A percentile compares a stretch with the other conserved stretches of the same genome.
These are phyloP conservation scores for Corniculantispora saksenae DNA, from an alignment of 2,329 filamentous ascomycete species.

Conservation along the genomic window DNA sequence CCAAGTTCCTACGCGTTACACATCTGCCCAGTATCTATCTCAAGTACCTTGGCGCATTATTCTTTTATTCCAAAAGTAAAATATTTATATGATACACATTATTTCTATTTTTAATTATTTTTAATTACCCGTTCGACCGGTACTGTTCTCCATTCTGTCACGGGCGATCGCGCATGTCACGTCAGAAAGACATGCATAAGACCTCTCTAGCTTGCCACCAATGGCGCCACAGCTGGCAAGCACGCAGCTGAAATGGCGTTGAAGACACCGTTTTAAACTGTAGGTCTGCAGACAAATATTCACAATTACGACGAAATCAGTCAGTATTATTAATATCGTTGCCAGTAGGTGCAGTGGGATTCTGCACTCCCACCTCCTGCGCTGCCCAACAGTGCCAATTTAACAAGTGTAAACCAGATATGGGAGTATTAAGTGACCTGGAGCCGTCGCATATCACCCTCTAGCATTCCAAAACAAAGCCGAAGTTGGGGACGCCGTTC, in stretches of 20 bases:
- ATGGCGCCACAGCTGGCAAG: neutral
- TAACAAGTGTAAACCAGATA: no score
- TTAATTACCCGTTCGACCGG: neutral
- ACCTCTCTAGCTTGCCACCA: neutral
- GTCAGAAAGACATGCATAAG: neutral
- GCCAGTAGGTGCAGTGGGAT: no score
- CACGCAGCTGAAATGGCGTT: neutral
- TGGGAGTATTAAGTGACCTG: no score
- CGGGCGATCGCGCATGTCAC: slow-evolving; percentile 5
- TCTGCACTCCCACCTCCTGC: no score
- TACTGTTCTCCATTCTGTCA: neutral
- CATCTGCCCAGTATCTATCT: neutral
- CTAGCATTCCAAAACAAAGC: no score
- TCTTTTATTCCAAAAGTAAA: neutral
- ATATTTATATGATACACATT: neutral
- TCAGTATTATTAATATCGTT: neutral
- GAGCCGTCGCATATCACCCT: no score
- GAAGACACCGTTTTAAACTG: slow-evolving; percentile 8
- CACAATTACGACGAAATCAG: neutral
- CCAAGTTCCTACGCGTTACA: neutral
- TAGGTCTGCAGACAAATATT: neutral
- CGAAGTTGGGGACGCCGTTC: no score
- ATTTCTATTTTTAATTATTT: neutral
- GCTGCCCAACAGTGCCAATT: no score
- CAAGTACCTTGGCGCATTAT: neutral